phyloP scores from a whole-genome alignment of 1,139 yeast genomes.

The Scheffersomyces quercinus region DNA sequence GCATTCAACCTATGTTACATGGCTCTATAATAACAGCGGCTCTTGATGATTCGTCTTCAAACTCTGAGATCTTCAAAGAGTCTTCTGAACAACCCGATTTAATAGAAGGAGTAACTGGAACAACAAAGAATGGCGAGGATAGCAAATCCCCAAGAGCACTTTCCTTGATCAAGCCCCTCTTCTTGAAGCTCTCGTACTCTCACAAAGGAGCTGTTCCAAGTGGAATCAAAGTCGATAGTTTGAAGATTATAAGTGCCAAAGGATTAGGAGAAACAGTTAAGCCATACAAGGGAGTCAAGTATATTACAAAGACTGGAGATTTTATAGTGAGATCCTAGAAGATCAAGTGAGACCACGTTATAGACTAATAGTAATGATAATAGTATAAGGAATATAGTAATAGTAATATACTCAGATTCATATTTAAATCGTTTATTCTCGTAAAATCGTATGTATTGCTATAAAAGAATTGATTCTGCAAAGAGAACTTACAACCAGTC shows the following conservation, averaged over 20 bases:
- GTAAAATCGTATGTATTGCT: constrained; percentile 1
- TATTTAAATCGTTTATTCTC: not conserved
- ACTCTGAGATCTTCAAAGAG: constrained; percentile 2
- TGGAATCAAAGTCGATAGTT: constrained; percentile 67
- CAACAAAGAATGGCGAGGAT: not conserved
- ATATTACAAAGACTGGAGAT: constrained; percentile 66
- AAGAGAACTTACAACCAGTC: too few species aligned
- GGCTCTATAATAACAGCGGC: constrained; percentile 42
- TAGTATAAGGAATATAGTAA: too few species aligned
- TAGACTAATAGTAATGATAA: not conserved
- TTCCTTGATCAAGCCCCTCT: constrained; percentile 45
- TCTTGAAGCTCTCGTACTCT: constrained; percentile 53
- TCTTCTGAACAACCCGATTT: constrained; percentile 6
- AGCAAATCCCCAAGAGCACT: constrained; percentile 1
- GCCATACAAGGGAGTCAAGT: constrained; percentile 93
- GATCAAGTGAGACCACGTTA: not conserved
- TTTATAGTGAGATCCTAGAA: constrained; percentile 44
- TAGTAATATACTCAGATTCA: too few species aligned
- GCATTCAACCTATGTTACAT: constrained; percentile 68
- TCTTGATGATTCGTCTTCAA: constrained; percentile 7
- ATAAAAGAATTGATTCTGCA: not conserved
- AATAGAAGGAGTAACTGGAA: constrained; percentile 5
- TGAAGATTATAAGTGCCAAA: constrained; percentile 58
- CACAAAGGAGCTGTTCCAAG: constrained; percentile 76
- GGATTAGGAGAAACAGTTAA: constrained; percentile 65